These are phyloP conservation scores for Ophiostoma ulmi DNA, from an alignment of 2,329 filamentous ascomycete genomes.

Conservation along the genomic window DNA sequence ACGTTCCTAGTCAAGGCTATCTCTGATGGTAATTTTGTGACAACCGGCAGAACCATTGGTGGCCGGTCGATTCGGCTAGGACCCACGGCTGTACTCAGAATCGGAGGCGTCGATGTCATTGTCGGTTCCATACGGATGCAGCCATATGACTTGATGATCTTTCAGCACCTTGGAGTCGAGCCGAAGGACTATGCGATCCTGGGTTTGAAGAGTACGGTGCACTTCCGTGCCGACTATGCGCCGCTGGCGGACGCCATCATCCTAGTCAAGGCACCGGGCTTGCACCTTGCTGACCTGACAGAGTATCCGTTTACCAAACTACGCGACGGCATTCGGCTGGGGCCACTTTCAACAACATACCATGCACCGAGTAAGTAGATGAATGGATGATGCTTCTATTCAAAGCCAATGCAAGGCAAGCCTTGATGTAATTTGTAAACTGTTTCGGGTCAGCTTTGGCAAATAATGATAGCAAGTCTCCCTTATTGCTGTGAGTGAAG, in stretches of 20 bases:
- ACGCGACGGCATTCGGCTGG: neutral
- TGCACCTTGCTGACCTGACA: constrained; percentile 3
- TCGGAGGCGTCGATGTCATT: neutral
- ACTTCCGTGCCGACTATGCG: constrained; percentile 9
- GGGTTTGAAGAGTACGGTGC: neutral
- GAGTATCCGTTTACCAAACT: neutral
- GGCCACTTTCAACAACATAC: neutral
- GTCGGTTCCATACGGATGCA: neutral
- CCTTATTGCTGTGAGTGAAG: neutral
- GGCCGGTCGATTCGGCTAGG: neutral
- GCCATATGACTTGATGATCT: constrained; percentile 9
- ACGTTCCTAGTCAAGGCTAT: neutral
- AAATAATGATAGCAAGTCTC: neutral
- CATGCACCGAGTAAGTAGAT: neutral
- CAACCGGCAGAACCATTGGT: neutral
- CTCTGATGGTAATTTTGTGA: neutral
- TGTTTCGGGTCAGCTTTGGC: neutral
- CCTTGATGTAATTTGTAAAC: neutral
- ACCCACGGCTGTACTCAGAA: neutral
- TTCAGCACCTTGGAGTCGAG: neutral
- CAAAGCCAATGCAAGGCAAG: neutral
- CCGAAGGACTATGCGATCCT: neutral
- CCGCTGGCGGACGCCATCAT: constrained; percentile 2
- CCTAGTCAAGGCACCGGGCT: neutral
- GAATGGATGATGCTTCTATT: neutral